Conservation (phyloP, 257 asterid genomes). For the Fraxinus quadrangulata region DNA sequence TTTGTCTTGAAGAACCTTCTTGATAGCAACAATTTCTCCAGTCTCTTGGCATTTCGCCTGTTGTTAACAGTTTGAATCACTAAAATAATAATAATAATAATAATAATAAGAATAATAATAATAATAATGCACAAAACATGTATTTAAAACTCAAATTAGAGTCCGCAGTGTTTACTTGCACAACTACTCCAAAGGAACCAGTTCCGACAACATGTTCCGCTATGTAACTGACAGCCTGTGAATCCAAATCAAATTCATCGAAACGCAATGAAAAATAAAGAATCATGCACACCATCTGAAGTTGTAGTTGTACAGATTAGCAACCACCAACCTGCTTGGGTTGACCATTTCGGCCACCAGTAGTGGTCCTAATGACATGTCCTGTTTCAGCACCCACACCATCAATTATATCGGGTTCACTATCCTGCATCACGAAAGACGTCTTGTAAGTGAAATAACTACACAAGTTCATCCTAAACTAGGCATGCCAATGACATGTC, state of each 20-base stretch:
- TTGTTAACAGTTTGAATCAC: conserved; percentile 30
- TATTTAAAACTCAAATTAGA: conserved; percentile 16
- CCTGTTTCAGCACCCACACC: conserved; percentile 98
- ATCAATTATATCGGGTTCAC: conserved; percentile 88
- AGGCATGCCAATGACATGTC: conserved; percentile 65
- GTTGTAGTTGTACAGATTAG: conserved; percentile 26
- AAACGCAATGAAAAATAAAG: conserved; percentile 17
- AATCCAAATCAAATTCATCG: conserved; percentile 29
- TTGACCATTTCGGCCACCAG: conserved; percentile 94
- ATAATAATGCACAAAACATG: conserved; percentile 18
- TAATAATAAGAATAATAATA: neutral
- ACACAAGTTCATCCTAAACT: conserved; percentile 17
- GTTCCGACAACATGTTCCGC: conserved; percentile 98
- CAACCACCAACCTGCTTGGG: conserved; percentile 71
- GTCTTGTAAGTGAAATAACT: conserved; percentile 14
- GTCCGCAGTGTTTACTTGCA: conserved; percentile 61
- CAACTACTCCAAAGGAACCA: conserved; percentile 96
- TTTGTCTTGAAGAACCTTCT: conserved; percentile 97
- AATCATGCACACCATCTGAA: conserved; percentile 30
- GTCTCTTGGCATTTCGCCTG: conserved; percentile 97
- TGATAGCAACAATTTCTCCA: conserved; percentile 94
- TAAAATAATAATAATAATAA: conserved; percentile 10
- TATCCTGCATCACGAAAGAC: conserved; percentile 65
- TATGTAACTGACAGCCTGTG: conserved; percentile 83
- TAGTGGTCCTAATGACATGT: conserved; percentile 80